Evolutionary conservation across 1,139 yeast genomes (phyloP), one percentile per base, ranked within the genome.

Genomic region (Wickerhamomyces sp.): DNA sequence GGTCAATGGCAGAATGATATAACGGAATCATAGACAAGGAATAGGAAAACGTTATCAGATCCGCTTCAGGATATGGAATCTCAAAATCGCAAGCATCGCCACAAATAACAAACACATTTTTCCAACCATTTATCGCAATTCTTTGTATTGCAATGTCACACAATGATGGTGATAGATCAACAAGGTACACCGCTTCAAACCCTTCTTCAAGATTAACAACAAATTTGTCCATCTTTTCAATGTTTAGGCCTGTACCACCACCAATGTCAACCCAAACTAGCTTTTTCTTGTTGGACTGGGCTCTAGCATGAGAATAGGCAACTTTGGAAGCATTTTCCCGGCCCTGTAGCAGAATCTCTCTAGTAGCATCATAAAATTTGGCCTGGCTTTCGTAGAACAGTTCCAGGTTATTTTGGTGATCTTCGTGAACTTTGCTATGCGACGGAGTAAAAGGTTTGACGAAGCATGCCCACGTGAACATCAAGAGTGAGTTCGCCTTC

Each of bases 1-100:
- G 82, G 60, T 86, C 95, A 55, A 86, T 71, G n/a, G 89, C 85
- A 27, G 90, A 80, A 64, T 84, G 84, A 65, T 81, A 86, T 37
- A 87, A 74, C 37, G 95, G 95, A 57, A 86, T 86, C 95, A 86
- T 86, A 11, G 91, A 84, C 50, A 86, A 73, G 2, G 93, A 84
- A 64, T 86, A 86, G 7, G 90, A 82, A 63, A 84, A 81, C 10
- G 95, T 84, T 56, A 86, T 73, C 52, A 86, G 69, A 58, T 86
- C 90, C 34, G 84, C 87, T 10, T 55, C 56, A 36, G 63, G 58
- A 41, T 62, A 55, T 10, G 77, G 76, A 26, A 76, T 60, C 34
- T 63, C 63, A 58, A 86, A 86, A 51, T 80, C 81, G 54, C 87
- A 79, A 32, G 93, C 95, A 64, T 86, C 94, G 34, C 84, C 84